phyloP scores from a whole-genome alignment of 2,329 filamentous ascomycete genomes.

The Aspergillus sp. region DNA sequence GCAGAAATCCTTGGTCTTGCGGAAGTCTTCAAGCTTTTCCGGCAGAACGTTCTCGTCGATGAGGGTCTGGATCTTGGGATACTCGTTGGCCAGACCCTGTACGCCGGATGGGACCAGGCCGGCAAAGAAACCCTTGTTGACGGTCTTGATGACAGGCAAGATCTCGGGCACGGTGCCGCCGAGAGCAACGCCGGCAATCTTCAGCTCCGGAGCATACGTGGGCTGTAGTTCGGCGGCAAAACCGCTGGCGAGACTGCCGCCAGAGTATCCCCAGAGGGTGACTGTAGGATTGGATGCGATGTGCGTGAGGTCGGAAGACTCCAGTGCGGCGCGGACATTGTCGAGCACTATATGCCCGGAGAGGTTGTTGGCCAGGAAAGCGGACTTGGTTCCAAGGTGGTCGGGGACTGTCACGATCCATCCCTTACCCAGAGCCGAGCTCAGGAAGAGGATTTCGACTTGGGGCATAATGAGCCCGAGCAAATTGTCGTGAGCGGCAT shows the following conservation, averaged over 20 bases:
- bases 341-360: conserved; percentile 48
- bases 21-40: conserved; percentile 19
- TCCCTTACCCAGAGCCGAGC: conserved; percentile 41
- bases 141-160: conserved; percentile 33
- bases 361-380: conserved; percentile 43
- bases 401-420: conserved; percentile 53
- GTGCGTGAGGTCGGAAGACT: conserved; percentile 26
- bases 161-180: conserved; percentile 50
- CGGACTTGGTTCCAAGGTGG: conserved; percentile 45
- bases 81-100: conserved; percentile 28
- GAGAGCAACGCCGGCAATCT: conserved; percentile 49
- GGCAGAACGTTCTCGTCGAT: conserved; percentile 17
- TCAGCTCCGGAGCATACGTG: conserved; percentile 17
- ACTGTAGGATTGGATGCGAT: conserved; percentile 34
- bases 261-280: conserved; percentile 58
- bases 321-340: conserved; percentile 42
- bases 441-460: conserved; percentile 33
- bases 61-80: conserved; percentile 19
- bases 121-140: conserved; percentile 33
- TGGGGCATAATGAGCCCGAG: conserved; percentile 33
- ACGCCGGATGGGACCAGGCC: conserved; percentile 38
- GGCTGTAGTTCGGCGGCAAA: conserved; percentile 19
- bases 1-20: conserved; percentile 21
- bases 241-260: conserved; percentile 45
- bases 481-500: conserved; percentile 41